Percentiles rank a stretch among this genome's conserved stretches.
phyloP scores from a whole-genome alignment of 2,329 filamentous ascomycete genomes.

The Aspergillus calidoustus region DNA sequence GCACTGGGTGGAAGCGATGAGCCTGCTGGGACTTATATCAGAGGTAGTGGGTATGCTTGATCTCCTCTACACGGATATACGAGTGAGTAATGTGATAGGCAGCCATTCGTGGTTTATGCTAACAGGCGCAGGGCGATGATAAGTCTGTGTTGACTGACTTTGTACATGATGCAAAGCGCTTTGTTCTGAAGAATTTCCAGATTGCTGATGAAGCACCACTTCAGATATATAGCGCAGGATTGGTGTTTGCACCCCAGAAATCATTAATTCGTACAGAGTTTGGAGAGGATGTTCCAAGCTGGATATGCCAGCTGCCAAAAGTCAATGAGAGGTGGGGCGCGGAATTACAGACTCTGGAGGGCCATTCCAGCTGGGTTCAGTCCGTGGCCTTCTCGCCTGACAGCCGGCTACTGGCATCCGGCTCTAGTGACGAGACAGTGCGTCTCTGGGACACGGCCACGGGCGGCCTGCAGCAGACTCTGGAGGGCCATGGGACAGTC shows the following conservation, averaged over 20 bases:
- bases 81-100: slow-evolving; percentile 2
- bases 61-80: no score
- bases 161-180: slow-evolving; percentile 36
- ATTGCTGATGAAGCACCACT: slow-evolving; percentile 38
- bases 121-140: neutral
- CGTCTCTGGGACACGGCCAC: slow-evolving; percentile 22
- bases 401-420: slow-evolving; percentile 16
- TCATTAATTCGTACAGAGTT: slow-evolving; percentile 34
- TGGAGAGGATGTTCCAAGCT: no score
- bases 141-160: slow-evolving; percentile 16
- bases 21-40: no score
- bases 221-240: slow-evolving; percentile 39
- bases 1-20: no score
- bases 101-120: neutral
- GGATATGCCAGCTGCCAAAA: slow-evolving; percentile 23
- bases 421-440: slow-evolving; percentile 13
- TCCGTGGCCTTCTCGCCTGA: slow-evolving; percentile 20
- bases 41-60: no score
- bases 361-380: neutral
- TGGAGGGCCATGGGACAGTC: slow-evolving; percentile 5
- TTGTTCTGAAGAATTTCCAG: slow-evolving; percentile 33
- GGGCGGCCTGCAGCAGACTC: slow-evolving; percentile 13
- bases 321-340: slow-evolving; percentile 19
- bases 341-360: slow-evolving; percentile 17
- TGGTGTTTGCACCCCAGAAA: slow-evolving; percentile 35